These are phyloP conservation scores for Hyaloscypha bicolor DNA, from an alignment of 495 filamentous ascomycete species.

Conservation along the genomic window DNA sequence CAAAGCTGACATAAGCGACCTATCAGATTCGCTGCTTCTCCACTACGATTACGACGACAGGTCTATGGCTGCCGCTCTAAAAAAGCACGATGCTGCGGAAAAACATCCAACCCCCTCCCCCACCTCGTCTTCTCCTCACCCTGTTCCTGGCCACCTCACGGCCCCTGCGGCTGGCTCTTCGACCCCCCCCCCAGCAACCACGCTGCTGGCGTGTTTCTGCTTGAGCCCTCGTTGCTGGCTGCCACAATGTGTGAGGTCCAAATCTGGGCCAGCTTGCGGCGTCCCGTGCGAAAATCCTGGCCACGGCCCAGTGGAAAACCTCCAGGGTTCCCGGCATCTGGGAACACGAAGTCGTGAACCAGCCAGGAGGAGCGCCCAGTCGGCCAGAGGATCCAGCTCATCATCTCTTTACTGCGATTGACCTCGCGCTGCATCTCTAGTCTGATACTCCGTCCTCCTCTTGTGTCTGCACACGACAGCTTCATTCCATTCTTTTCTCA, in stretches of 20 bases:
- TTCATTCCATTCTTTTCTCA: background rate
- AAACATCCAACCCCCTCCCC: too few species aligned
- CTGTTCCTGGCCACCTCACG: background rate
- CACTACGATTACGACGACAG: background rate
- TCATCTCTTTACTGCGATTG: background rate
- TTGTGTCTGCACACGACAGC: background rate
- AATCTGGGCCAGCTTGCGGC: background rate
- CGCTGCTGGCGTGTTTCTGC: conserved; percentile 21
- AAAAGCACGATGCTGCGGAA: background rate
- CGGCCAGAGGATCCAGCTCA: background rate
- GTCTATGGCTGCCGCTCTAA: background rate
- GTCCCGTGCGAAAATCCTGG: conserved; percentile 8
- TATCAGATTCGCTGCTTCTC: too few species aligned
- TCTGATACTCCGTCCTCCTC: background rate
- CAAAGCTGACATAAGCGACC: background rate
- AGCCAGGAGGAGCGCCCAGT: background rate
- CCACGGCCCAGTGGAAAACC: background rate
- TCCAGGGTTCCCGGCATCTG: background rate
- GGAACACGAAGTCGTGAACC: background rate
- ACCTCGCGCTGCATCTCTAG: background rate
- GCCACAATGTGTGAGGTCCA: background rate
- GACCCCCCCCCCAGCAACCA: background rate
- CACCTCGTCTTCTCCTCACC: too few species aligned
- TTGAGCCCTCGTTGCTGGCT: conserved; percentile 8
- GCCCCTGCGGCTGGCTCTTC: background rate